phyloP scores from a whole-genome alignment of 2,329 filamentous ascomycete species.

The Talaromyces verruculosus region DNA sequence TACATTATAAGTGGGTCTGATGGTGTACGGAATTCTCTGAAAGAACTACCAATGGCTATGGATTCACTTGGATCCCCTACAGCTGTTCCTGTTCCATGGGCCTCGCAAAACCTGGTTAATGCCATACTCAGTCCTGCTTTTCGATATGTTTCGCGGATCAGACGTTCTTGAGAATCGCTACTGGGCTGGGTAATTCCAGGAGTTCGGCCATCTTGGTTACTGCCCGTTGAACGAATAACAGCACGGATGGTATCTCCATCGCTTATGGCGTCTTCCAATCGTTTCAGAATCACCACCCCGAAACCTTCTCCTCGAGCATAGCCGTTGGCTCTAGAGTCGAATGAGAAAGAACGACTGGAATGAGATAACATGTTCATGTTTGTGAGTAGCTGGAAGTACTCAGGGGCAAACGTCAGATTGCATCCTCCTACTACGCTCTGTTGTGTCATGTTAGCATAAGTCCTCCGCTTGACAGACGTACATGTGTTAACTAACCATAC shows the following conservation, averaged over 20 bases:
- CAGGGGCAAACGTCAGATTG: neutral
- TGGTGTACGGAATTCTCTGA: neutral
- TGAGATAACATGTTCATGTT: slow-evolving; percentile 5
- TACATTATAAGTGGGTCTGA: neutral
- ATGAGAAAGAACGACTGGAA: slow-evolving; percentile 23
- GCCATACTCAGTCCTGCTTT: slow-evolving; percentile 35
- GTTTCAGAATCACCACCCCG: neutral
- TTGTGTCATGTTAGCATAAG: neutral
- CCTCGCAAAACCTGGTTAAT: slow-evolving; percentile 37
- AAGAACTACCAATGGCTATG: slow-evolving; percentile 13
- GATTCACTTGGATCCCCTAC: slow-evolving; percentile 33
- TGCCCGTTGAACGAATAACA: slow-evolving; percentile 32
- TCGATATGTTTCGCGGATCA: slow-evolving; percentile 38
- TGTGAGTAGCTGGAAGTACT: neutral
- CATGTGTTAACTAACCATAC: neutral
- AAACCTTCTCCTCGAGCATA: slow-evolving; percentile 55
- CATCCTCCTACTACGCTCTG: neutral
- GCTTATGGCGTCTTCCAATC: slow-evolving; percentile 30
- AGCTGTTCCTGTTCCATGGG: slow-evolving; percentile 31
- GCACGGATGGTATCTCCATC: slow-evolving; percentile 46
- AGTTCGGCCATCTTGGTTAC: slow-evolving; percentile 35
- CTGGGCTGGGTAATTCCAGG: slow-evolving; percentile 34
- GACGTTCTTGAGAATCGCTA: slow-evolving; percentile 34
- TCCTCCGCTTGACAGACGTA: neutral
- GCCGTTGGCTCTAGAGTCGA: slow-evolving; percentile 45